Conservation (phyloP, 176 grass and related monocot species). For the Paspalum notatum region DNA sequence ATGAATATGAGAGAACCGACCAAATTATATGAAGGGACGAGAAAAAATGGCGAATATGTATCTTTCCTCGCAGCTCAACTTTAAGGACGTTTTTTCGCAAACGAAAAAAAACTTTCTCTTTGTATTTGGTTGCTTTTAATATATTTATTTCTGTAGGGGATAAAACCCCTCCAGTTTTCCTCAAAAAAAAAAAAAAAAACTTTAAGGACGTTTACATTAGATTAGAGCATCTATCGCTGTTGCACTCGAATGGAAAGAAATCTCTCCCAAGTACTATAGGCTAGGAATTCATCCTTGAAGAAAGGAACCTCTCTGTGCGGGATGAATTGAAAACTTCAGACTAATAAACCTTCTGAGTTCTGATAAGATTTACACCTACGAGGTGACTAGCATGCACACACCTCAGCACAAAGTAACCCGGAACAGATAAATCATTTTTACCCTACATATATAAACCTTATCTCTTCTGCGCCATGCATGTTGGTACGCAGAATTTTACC, state of each 20-base stretch:
- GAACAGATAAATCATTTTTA: not conserved
- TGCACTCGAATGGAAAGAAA: conserved; percentile 5
- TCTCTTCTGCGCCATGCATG: not conserved
- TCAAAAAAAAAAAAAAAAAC: no score
- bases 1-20: not conserved
- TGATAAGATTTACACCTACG: conserved; percentile 27
- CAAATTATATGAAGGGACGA: not conserved
- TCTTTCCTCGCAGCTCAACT: not conserved
- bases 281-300: not conserved
- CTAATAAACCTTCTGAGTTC: not conserved
- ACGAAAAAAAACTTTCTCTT: no score
- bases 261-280: not conserved
- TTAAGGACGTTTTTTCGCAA: not conserved
- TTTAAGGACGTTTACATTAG: not conserved
- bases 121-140: no score
- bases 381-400: conserved; percentile 22
- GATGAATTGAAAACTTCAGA: not conserved
- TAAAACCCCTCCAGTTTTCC: no score
- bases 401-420: not conserved
- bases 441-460: conserved; percentile 36
- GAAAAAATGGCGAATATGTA: no score
- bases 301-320: not conserved
- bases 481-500: not conserved
- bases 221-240: not conserved
- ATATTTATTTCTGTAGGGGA: no score